Evolutionary conservation across 371 early-diverging fungal species (phyloP), one percentile per base, ranked within the genome.

Genomic region (Mucor indicus): DNA sequence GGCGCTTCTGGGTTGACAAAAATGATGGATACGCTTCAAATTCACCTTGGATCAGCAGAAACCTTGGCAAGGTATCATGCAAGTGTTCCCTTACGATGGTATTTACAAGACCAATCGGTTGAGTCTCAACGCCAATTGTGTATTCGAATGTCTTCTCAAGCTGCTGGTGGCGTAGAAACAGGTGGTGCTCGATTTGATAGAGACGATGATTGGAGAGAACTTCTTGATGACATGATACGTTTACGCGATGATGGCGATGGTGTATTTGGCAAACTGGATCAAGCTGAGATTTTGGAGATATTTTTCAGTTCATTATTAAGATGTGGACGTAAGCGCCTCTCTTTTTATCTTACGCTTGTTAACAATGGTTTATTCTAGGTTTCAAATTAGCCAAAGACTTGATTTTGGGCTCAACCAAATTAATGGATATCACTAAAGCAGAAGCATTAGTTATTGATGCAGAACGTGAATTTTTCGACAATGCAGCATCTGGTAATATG

Each of bases 381-480:
- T 87, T 90, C 50, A 60, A 69, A 13, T 66, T 87, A 0, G 87
- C 87, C 0, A 83, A 79, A 47, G 73, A 81, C n/a, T 62, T 86
- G 1, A 53, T 88, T 33, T 65, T 78, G 35, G 81, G 82, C 0
- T 62, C 69, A 0, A 66, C 69, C 9, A 75, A 69, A 20, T 66
- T 79, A 4, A 50, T 90, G 17, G 69, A 79, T 36, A 52, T 76
- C 3, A 72, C 74, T 1, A 62, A 70, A 10, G 78, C 79, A 0
- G 86, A 90, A 50, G 64, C 75, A 44, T 53, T 91, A 21, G 77
- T 89, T 4, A 68, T 90, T 35, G 80, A 87, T 54, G 81, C 85
- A 27, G 85, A 85, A 19, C 64, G 73, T 31, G 90, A 90, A 49
- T 85, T 87, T 48, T 89, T 75, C 55, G 90, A 89, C 48, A 91